Evolutionary conservation across 1,139 yeast genomes (phyloP).

Genomic region (Saccharomyces hybrid): DNA sequence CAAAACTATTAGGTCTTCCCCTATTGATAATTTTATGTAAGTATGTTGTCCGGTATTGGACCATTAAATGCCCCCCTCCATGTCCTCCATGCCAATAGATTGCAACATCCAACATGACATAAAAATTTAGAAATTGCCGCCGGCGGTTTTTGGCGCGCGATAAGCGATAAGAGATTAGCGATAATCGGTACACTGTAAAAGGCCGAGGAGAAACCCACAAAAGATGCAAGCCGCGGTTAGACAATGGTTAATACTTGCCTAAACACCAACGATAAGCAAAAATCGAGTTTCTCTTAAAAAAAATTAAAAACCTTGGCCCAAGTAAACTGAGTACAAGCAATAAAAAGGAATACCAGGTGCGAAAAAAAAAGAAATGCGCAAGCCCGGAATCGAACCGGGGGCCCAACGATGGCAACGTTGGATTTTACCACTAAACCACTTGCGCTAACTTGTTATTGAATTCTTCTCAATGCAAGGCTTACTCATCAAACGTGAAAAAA

Average conservation of each 20-base stretch:
- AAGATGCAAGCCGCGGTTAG: neutral
- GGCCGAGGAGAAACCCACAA: neutral
- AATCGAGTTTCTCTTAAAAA: neutral
- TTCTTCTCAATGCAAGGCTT: too few species aligned
- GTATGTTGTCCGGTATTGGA: neutral
- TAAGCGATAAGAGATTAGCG: neutral
- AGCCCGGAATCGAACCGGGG: slow-evolving; percentile 2
- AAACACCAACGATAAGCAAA: neutral
- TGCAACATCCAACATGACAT: neutral
- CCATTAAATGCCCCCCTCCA: neutral
- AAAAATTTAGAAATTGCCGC: neutral
- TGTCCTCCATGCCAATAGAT: neutral
- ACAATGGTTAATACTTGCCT: neutral
- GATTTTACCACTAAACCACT: slow-evolving; percentile 1
- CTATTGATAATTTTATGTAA: neutral
- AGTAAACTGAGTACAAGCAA: neutral
- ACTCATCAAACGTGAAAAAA: too few species aligned
- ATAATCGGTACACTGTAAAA: neutral
- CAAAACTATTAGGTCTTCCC: neutral
- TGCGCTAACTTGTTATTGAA: neutral
- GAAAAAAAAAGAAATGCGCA: neutral
- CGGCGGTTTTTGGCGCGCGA: slow-evolving; percentile 1
- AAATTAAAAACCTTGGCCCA: neutral
- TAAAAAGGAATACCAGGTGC: neutral
- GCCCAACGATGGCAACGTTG: slow-evolving; percentile 1